Evolutionary conservation across 139 green algal genomes (phyloP).

Genomic region (Chlorella vulgaris): DNA sequence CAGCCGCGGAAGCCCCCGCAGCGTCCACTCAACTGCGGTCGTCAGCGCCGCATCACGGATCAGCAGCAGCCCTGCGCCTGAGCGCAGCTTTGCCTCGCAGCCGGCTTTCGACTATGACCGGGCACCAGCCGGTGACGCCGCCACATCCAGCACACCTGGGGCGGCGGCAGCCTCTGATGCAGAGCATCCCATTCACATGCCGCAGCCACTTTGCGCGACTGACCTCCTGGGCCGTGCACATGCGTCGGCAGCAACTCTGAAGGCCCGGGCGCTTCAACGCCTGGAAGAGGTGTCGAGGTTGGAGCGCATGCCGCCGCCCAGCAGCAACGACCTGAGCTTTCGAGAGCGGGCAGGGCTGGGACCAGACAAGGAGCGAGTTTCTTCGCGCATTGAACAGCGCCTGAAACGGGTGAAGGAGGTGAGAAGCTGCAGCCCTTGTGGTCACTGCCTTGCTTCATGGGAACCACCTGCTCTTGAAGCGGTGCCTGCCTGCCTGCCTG

Average conservation of each 20-base stretch:
- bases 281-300: background rate
- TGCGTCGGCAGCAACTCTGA: background rate
- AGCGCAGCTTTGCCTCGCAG: slow-evolving; percentile 1
- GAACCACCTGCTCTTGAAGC: background rate
- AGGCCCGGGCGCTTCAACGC: background rate
- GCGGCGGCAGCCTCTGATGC: background rate
- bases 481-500: background rate
- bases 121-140: background rate
- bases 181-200: no score
- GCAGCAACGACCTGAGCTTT: background rate
- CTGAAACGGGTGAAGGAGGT: background rate
- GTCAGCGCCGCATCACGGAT: background rate
- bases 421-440: background rate
- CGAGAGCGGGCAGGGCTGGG: background rate
- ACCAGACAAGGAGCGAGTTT: background rate
- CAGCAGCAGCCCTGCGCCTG: background rate
- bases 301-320: background rate
- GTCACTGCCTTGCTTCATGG: background rate
- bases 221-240: background rate
- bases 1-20: background rate
- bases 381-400: background rate
- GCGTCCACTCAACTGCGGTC: background rate
- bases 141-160: background rate
- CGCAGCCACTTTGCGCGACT: no score
- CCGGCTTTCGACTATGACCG: background rate